Evolutionary conservation across 805 yeast species (phyloP), one percentile per base, ranked within the genome.

Genomic region (Saccharomycodes ludwigii): DNA sequence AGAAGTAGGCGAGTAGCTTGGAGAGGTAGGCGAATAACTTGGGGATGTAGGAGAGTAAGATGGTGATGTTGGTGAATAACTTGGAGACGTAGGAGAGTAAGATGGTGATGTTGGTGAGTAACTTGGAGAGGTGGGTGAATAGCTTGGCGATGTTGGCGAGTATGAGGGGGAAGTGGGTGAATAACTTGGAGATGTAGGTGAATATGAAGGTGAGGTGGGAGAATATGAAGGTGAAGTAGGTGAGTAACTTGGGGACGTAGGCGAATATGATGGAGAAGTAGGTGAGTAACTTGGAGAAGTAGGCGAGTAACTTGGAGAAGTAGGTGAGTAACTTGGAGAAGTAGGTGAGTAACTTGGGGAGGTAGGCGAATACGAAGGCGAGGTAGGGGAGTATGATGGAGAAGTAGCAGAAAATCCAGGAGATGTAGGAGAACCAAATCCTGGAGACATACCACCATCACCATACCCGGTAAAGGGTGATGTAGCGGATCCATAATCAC

Each of bases 251-350:
- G 95, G 96, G 0, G 88, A 76, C 0, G 94, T 82, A 39, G 91
- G 88, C 0, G 73, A 63, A 48, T 77, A 78, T 4, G 57, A 46
- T 40, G 82, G 73, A 0, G 83, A 73, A 0, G 83, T 73, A 34
- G 94, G 93, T 1, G 78, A 66, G 48, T 82, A 82, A 4, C 67
- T 50, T 44, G 94, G 88, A 1, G 82, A 71, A 0, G 94, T 78
- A 31, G 95, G 94, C 1, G 76, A 65, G 53, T 84, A 81, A 2
- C 65, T 51, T 39, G 93, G 91, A 3, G 77, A 70, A 0, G 84
- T 72, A 28, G 80, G 78, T 0, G 75, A 63, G 44, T 76, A 80
- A 18, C 76, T 63, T 41, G 80, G 80, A 1, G 80, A 71, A 0
- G 91, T 80, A 31, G 93, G 93, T 0, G 58, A 55, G 41, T 53